Base-by-base conservation (phyloP, 225 moss, liverwort and hornwort genomes). In the Anthoceros angustus region DNA sequence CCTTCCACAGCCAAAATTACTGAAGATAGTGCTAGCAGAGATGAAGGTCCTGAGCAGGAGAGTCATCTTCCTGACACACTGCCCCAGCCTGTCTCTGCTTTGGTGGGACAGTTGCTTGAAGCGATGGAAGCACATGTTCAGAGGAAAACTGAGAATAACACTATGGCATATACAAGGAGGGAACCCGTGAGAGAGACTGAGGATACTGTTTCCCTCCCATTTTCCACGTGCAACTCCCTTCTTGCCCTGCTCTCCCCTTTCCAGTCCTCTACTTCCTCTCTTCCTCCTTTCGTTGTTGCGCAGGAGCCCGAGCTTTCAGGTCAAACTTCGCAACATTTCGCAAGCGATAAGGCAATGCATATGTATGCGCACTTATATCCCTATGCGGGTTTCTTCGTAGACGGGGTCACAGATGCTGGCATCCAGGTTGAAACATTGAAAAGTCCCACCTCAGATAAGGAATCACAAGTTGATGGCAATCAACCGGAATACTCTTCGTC, bases 271-370 rank as follows among this genome's bases (percentile, higher is more conserved):
- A 55, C 55, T 55, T 55, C 55, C 55, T 55, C 55, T 23, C 55
- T 55, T 20, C 55, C 55, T 18, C 55, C 55, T 55, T 23, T 55
- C n/a, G 55, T 55, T 55, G 55, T 23, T 55, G 55, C 55, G 55
- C 55, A 55, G 55, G 55, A 55, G 23, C 55, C 55, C 55, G 55
- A 55, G 55, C 55, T 55, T 55, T 55, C 55, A 55, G 18, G 55
- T 15, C 55, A 55, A 55, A 23, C 55, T 55, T 55, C 55, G n/a
- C 55, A 9, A 15, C 55, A 55, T 18, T 55, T 55, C 14, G 18
- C 55, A 55, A 55, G 55, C 55, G 23, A 55, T 15, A 18, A 55
- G 55, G 55, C 55, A 55, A 55, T 15, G n/a, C 55, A 55, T 15
- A 23, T 7, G 7, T 55, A 9, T 23, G 55, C 16, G 18, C 8